Base-by-base conservation (phyloP, 768 basidiomycete genomes). In the Leccinum ochraceum region DNA sequence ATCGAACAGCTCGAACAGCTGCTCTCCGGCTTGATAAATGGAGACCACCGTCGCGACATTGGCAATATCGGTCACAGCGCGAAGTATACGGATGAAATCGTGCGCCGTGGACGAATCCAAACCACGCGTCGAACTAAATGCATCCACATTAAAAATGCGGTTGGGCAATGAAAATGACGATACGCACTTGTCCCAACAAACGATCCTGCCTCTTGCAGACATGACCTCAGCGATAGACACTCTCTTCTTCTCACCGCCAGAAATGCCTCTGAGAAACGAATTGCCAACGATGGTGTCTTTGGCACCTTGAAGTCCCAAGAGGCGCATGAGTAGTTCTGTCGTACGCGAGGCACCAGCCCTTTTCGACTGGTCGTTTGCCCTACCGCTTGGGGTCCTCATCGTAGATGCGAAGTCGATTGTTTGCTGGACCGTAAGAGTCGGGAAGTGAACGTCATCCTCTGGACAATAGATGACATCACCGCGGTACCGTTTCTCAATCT, bases 11-110 rank as follows among this genome's bases (percentile, higher is more conserved):
- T 81, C 60, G 60, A 86, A 88, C 0, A 88, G 69, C 3, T 79
- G 78, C 69, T 93, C 90, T 54, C 87, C 87, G 8, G 90, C 92
- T 73, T 94, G 92, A 73, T 94, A 94, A 39, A 95, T 83, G 1
- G 90, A 88, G n/a, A 90, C 89, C 59, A 94, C 81, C 0, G 87
- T 91, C 0, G 87, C 77, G 17, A 72, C 60, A n/a, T 75, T 69
- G 57, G 77, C 77, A 3, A 81, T 76, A 65, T 91, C 86, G 0
- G 89, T 89, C 4, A 82, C 77, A 46, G 85, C 79, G 3, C 89
- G 83, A 36, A 92, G 77, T 1, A 86, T 83, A 50, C 80, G 84
- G 51, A 86, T 84, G 64, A 89, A 91, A 69, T 91, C 89, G 39
- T 89, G 75, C 13, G 89, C 90, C 3, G 89, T 91, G 16, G 83